Conservation (phyloP, 1,139 yeast genomes). For the Candida sojae region DNA sequence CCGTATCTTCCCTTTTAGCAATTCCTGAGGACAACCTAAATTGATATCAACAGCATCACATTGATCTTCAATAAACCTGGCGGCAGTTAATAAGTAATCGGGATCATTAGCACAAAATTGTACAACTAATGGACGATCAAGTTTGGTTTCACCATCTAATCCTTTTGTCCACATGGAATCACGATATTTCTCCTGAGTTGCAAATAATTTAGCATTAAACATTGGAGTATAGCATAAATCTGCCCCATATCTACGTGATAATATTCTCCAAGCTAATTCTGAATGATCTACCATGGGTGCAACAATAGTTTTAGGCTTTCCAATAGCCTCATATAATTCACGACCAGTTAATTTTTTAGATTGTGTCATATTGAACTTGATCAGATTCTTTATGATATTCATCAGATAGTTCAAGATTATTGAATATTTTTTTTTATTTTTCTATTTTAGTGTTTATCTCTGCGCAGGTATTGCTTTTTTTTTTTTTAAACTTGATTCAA, state of each 20-base stretch:
- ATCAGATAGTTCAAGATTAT: background rate
- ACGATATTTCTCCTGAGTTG: slow-evolving; percentile 80
- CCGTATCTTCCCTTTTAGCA: slow-evolving; percentile 95
- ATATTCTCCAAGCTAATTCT: slow-evolving; percentile 92
- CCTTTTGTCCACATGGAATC: slow-evolving; percentile 67
- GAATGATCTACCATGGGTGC: slow-evolving; percentile 99
- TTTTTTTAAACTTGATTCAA: no score
- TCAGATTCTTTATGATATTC: background rate
- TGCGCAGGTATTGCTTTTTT: no score
- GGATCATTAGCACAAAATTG: slow-evolving; percentile 98
- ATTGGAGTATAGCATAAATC: slow-evolving; percentile 94
- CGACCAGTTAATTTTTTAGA: slow-evolving; percentile 51
- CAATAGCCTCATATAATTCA: slow-evolving; percentile 66
- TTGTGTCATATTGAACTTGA: slow-evolving; percentile 1
- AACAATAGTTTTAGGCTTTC: slow-evolving; percentile 78
- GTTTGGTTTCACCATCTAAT: slow-evolving; percentile 63
- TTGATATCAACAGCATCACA: slow-evolving; percentile 97
- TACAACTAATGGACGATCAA: slow-evolving; percentile 83
- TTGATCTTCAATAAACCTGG: slow-evolving; percentile 70
- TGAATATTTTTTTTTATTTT: background rate
- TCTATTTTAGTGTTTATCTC: no score
- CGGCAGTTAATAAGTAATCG: slow-evolving; percentile 77
- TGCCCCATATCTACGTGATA: slow-evolving; percentile 89
- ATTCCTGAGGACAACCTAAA: slow-evolving; percentile 97
- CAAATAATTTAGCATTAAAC: slow-evolving; percentile 91